Evolutionary conservation across 2,329 filamentous ascomycete species (phyloP).

Genomic region (Arthrinium phaeospermum): DNA sequence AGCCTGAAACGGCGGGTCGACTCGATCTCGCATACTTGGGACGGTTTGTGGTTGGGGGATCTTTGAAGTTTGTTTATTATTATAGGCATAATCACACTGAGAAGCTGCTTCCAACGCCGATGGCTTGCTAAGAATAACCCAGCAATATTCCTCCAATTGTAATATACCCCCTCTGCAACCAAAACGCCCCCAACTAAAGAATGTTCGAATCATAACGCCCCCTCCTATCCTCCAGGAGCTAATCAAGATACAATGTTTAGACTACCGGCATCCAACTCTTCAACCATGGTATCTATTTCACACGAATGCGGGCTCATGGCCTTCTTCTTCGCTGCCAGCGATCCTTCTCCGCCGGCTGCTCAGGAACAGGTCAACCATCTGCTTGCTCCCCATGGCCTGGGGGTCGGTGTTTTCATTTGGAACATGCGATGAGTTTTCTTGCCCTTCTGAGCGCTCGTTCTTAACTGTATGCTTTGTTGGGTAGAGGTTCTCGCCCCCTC

Average conservation of each 20-base stretch:
- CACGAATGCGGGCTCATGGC: not conserved
- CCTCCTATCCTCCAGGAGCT: not conserved
- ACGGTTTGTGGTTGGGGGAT: not conserved
- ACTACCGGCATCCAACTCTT: not conserved
- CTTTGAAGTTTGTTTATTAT: not conserved
- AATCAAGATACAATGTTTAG: not conserved
- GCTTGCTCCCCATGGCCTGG: slow-evolving; percentile 51
- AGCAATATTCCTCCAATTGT: not conserved
- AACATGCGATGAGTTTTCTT: slow-evolving; percentile 26
- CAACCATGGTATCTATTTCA: not conserved
- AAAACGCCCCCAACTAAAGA: not conserved
- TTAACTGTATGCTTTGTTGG: slow-evolving; percentile 27
- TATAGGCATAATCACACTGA: not conserved
- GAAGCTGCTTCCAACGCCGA: not conserved
- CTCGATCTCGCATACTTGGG: not conserved
- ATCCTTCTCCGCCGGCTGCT: slow-evolving; percentile 53
- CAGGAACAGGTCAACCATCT: slow-evolving; percentile 61
- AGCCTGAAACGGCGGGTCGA: not conserved
- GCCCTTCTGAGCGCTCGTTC: slow-evolving; percentile 29
- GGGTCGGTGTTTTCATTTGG: slow-evolving; percentile 25
- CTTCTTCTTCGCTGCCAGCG: slow-evolving; percentile 32
- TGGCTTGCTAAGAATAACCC: not conserved
- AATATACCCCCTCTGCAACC: slow-evolving; percentile 1
- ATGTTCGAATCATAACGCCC: not conserved
- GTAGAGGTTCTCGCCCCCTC: slow-evolving; percentile 33